Base-by-base conservation (phyloP, 257 asterid genomes). In the Solanum tarijense region DNA sequence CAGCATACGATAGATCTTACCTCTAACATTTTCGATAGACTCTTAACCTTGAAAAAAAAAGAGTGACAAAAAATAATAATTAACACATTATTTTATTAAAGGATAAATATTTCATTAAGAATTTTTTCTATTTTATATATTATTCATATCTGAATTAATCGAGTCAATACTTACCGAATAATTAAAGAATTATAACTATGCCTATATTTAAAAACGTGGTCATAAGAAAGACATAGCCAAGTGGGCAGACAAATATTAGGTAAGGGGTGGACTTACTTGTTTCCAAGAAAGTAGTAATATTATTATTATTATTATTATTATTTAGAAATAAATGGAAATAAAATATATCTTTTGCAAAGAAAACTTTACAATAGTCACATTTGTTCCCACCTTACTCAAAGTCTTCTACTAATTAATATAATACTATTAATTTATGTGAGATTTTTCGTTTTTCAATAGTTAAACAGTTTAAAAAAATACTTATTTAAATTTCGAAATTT, bases 211-310 rank as follows among this genome's bases (percentile, higher is more conserved):
- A 62, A 62, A 71, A 75, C 58, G 58, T 38, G 83, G 32, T 14
- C 27, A 79, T 14, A 29, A 79, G 66, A 46, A 46, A 9, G 68
- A 27, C 39, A 81, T 3, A 29, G 41, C 1, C 41, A 46, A 81
- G 85, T 81, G 41, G 68, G 41, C 21, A 29, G 85, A 62, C 58
- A 81, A 29, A 16, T 81, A 38, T 81, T 81, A 81, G 68, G 85
- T 81, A 16, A 12, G 27, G 25, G 68, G 39, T 81, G 68, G 85
- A 46, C 41, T 81, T 46, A 3, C 66, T 46, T 81, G 41, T 81
- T 81, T 46, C 25, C 41, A 8, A 5, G 25, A 46, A 46, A 81
- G 41, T 46, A 46, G 9, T 31, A 69, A 6, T 71, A 71, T 13
- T 46, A 46, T 48, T 48, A 46, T 46, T 46, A 13, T 12, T 43